phyloP scores from a whole-genome alignment of 352 stramenopile species.

The Phytophthora gonapodyides region DNA sequence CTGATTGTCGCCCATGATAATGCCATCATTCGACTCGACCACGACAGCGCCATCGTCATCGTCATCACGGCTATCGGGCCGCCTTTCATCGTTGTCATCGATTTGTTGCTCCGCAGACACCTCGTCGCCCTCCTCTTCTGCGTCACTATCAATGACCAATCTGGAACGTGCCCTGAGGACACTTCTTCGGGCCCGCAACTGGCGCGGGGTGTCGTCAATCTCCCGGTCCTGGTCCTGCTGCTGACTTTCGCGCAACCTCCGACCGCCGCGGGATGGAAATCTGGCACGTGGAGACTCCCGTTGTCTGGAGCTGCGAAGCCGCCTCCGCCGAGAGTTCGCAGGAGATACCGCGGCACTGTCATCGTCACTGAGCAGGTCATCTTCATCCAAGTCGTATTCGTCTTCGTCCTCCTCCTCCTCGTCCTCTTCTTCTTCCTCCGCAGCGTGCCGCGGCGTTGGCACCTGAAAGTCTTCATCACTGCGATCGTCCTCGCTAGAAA shows the following conservation, averaged over 20 bases:
- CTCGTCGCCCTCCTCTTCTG: slow-evolving; percentile 29
- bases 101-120: slow-evolving; percentile 3
- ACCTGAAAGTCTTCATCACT: slow-evolving; percentile 89
- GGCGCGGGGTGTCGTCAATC: slow-evolving; percentile 31
- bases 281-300: slow-evolving; percentile 15
- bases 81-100: slow-evolving; percentile 13
- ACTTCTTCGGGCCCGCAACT: slow-evolving; percentile 32
- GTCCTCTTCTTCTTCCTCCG: slow-evolving; percentile 57
- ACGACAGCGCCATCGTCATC: slow-evolving; percentile 49
- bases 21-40: slow-evolving; percentile 81
- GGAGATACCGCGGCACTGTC: slow-evolving; percentile 44
- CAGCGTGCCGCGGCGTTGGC: slow-evolving; percentile 48
- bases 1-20: slow-evolving; percentile 85
- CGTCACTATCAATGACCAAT: slow-evolving; percentile 34
- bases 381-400: slow-evolving; percentile 58
- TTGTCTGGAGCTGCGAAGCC: slow-evolving; percentile 40
- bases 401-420: slow-evolving; percentile 61
- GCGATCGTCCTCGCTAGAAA: slow-evolving; percentile 87
- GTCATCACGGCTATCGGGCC: slow-evolving; percentile 21
- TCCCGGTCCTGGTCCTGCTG: slow-evolving; percentile 10
- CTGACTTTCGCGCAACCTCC: slow-evolving; percentile 37
- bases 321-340: slow-evolving; percentile 43
- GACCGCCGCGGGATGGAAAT: slow-evolving; percentile 46
- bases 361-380: slow-evolving; percentile 58
- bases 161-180: slow-evolving; percentile 30